phyloP scores from a whole-genome alignment of 2,329 filamentous ascomycete species.

The Microdochium trichocladiopsis region DNA sequence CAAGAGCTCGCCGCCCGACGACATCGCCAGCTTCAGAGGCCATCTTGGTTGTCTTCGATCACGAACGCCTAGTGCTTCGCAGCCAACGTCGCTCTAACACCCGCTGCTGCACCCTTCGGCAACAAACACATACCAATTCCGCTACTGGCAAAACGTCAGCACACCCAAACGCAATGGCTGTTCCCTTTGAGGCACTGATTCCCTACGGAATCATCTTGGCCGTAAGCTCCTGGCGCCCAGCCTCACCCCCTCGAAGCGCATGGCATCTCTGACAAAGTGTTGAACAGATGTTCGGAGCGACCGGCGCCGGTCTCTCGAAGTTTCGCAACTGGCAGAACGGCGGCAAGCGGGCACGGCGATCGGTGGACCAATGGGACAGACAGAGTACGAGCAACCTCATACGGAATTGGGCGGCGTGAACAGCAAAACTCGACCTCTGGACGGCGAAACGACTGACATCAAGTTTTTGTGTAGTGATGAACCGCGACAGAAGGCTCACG shows the following conservation, averaged over 20 bases:
- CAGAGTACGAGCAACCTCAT: constrained; percentile 38
- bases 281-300: constrained; percentile 54
- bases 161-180: constrained; percentile 40
- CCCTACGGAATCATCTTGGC: constrained; percentile 58
- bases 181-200: constrained; percentile 58
- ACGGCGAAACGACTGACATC: constrained; percentile 7
- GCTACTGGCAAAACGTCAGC: too few relatives aligned
- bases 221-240: constrained; percentile 31
- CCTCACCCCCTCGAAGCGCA: not conserved
- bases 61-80: too few relatives aligned
- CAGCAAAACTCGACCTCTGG: not conserved
- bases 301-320: constrained; percentile 50
- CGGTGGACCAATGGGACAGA: constrained; percentile 56
- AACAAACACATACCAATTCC: too few relatives aligned
- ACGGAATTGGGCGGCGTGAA: not conserved
- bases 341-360: constrained; percentile 52
- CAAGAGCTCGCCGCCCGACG: too few relatives aligned
- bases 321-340: constrained; percentile 53
- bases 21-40: too few relatives aligned
- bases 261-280: constrained; percentile 10
- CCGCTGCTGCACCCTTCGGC: too few relatives aligned
- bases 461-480: constrained; percentile 46
- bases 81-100: too few relatives aligned
- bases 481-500: constrained; percentile 55
- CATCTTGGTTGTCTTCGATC: too few relatives aligned